A percentile compares a stretch with the other conserved stretches of the same genome.
These are phyloP conservation scores for Rhizoctonia solani DNA, from an alignment of 1,284 basidiomycete species.

Conservation along the genomic window DNA sequence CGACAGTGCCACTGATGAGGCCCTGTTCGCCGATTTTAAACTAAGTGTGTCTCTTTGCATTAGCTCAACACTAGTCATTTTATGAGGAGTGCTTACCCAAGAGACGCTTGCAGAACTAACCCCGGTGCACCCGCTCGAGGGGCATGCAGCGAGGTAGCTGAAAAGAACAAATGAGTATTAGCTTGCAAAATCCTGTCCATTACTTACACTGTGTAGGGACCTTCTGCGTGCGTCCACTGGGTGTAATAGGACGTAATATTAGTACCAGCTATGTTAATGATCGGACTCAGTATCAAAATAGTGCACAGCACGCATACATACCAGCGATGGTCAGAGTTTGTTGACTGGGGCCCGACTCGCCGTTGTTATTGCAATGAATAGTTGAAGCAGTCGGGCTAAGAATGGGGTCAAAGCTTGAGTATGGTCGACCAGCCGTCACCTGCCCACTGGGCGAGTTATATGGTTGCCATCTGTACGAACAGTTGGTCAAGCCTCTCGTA, in stretches of 20 bases:
- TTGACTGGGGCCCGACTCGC: slow-evolving; percentile 8
- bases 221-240: slow-evolving; percentile 38
- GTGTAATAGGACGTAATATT: slow-evolving; percentile 33
- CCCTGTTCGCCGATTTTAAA: slow-evolving; percentile 36
- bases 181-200: not conserved
- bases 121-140: slow-evolving; percentile 40
- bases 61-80: no score
- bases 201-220: slow-evolving; percentile 33
- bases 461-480: slow-evolving; percentile 23
- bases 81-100: slow-evolving; percentile 11
- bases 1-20: slow-evolving; percentile 38
- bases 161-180: not conserved
- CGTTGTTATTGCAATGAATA: slow-evolving; percentile 35
- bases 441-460: slow-evolving; percentile 20
- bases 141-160: slow-evolving; percentile 37
- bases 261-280: slow-evolving; percentile 16
- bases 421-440: slow-evolving; percentile 36
- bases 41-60: not conserved
- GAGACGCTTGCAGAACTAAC: slow-evolving; percentile 35
- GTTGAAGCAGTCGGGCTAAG: slow-evolving; percentile 31
- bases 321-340: slow-evolving; percentile 18
- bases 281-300: not conserved
- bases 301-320: not conserved
- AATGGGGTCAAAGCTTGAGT: slow-evolving; percentile 37
- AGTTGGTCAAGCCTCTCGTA: not conserved